Conservation (phyloP, 768 basidiomycete species). For the Roridomyces roridus region DNA sequence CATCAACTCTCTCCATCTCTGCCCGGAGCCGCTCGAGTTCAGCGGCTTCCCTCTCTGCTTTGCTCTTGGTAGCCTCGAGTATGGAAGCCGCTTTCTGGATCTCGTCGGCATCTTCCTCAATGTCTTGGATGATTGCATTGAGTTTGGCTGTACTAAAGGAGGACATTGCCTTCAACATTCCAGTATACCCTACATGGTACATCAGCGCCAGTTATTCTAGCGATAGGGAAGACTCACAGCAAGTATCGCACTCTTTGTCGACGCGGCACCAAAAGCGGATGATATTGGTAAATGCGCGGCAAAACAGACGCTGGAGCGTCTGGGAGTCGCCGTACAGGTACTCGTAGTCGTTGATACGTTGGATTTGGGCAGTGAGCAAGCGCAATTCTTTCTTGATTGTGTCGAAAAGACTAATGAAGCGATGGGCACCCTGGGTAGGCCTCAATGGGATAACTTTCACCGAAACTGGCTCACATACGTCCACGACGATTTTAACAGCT, state of each 20-base stretch:
- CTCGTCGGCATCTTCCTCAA: conserved; percentile 7
- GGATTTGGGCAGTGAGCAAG: conserved; percentile 16
- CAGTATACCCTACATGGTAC: neutral
- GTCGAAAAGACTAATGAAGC: conserved; percentile 26
- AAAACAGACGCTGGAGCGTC: conserved; percentile 18
- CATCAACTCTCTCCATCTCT: conserved; percentile 8
- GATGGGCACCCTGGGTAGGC: conserved; percentile 15
- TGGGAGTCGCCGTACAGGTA: conserved; percentile 25
- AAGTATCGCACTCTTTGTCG: conserved; percentile 27
- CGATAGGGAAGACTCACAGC: neutral
- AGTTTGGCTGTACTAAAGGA: conserved; percentile 19
- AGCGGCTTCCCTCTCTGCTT: conserved; percentile 18
- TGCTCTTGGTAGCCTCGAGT: conserved; percentile 16
- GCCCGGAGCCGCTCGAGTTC: conserved; percentile 11
- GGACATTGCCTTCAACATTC: neutral
- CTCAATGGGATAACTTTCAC: neutral
- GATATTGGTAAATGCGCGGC: conserved; percentile 26
- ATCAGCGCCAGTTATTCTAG: neutral
- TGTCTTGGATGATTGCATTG: conserved; percentile 18
- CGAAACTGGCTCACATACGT: neutral
- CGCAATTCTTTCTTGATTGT: conserved; percentile 25
- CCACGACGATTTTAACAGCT: conserved; percentile 15
- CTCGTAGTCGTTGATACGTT: conserved; percentile 21
- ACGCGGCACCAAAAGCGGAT: conserved; percentile 31
- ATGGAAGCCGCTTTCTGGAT: conserved; percentile 17